A percentile compares a stretch with the other conserved stretches of the same genome.
Conservation (phyloP, 2,329 filamentous ascomycete species). For the Alternaria triticimaculans region DNA sequence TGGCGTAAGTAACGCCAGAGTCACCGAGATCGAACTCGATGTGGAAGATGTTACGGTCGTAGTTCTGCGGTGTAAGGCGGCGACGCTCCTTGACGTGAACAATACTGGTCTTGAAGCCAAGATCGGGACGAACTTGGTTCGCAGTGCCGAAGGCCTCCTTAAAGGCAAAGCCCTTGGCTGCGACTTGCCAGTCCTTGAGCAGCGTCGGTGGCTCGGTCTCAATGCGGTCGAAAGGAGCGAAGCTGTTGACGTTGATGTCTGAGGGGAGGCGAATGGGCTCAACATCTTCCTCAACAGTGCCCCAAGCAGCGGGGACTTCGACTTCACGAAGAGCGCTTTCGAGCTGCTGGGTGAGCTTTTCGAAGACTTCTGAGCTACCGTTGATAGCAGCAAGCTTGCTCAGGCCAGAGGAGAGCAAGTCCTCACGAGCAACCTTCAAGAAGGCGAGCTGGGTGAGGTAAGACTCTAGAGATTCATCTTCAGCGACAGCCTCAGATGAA, state of each 20-base stretch:
- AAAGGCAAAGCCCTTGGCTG: slow-evolving; percentile 87
- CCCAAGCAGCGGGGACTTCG: slow-evolving; percentile 82
- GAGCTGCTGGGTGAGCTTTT: slow-evolving; percentile 66
- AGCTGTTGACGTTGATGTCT: slow-evolving; percentile 79
- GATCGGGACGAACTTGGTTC: slow-evolving; percentile 79
- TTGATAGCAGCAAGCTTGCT: slow-evolving; percentile 70
- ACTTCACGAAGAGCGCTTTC: slow-evolving; percentile 74
- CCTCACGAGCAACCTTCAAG: slow-evolving; percentile 75
- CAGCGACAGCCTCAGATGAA: slow-evolving; percentile 70
- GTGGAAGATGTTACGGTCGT: slow-evolving; percentile 99
- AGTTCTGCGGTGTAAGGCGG: slow-evolving; percentile 82
- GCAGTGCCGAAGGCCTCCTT: slow-evolving; percentile 89
- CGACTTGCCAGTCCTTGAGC: slow-evolving; percentile 79
- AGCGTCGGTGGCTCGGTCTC: slow-evolving; percentile 71
- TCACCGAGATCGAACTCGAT: slow-evolving; percentile 96
- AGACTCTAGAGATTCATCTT: slow-evolving; percentile 66
- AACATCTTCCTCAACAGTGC: slow-evolving; percentile 68
- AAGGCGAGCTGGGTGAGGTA: slow-evolving; percentile 82
- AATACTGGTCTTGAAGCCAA: slow-evolving; percentile 82
- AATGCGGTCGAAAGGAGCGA: slow-evolving; percentile 77
- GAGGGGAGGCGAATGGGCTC: slow-evolving; percentile 62
- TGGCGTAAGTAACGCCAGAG: slow-evolving; percentile 93
- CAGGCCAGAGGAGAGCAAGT: slow-evolving; percentile 66
- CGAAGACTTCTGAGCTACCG: slow-evolving; percentile 66
- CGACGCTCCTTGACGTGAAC: slow-evolving; percentile 95